phyloP scores from a whole-genome alignment of 352 stramenopile genomes.

The Phytophthora crassamura region DNA sequence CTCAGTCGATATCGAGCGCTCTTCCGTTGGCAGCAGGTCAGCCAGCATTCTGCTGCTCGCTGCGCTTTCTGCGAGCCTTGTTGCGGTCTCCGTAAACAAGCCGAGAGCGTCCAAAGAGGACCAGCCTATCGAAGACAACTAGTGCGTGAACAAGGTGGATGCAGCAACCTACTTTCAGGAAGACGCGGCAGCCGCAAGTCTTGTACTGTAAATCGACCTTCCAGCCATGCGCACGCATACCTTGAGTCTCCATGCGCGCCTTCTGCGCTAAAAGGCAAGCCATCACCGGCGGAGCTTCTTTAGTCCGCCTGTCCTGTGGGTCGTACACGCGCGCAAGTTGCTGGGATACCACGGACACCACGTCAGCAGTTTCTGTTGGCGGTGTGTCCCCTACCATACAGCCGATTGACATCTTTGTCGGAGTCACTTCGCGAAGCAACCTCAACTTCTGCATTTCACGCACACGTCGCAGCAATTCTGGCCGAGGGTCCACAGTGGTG shows the following conservation, averaged over 20 bases:
- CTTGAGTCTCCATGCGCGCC: neutral
- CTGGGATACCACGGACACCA: conserved; percentile 1
- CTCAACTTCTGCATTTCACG: conserved; percentile 4
- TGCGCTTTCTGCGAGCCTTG: conserved; percentile 2
- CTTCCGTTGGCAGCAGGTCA: conserved; percentile 3
- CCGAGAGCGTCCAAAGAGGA: neutral
- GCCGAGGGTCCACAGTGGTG: neutral
- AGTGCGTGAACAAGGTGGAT: conserved; percentile 8
- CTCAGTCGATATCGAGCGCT: conserved; percentile 8
- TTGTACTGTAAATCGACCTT: neutral
- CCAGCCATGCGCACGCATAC: neutral
- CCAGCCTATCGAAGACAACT: neutral
- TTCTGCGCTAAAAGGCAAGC: conserved; percentile 6
- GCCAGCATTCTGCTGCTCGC: neutral
- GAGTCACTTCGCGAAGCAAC: neutral
- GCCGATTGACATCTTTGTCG: conserved; percentile 6
- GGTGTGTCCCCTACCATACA: neutral
- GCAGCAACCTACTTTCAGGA: neutral
- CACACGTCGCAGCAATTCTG: conserved; percentile 2
- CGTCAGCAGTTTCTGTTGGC: neutral
- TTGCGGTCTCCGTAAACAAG: conserved; percentile 2
- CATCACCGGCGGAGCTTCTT: neutral
- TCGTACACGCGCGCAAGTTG: conserved; percentile 1
- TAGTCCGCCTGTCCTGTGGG: neutral
- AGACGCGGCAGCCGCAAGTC: conserved; percentile 8